Base-by-base conservation (phyloP, 1,139 yeast genomes). In the Candida frijolesensis region DNA sequence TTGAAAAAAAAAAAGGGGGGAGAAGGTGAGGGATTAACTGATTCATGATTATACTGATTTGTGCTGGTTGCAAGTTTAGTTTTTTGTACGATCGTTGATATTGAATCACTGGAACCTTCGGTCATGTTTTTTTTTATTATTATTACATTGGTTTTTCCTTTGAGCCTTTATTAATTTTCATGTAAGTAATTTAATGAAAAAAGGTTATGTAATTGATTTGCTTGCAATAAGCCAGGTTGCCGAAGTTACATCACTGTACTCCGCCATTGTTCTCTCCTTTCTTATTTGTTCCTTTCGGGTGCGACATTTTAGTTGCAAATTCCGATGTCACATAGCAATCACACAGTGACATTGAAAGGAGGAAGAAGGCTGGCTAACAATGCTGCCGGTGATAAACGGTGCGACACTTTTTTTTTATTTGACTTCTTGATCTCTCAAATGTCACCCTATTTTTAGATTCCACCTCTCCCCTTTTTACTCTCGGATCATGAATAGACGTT, bases 121-220 rank as follows among this genome's bases (percentile, higher is more conserved):
- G 42, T 38, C 42, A 38, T 22, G 16, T 19, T 38, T 38, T 19
- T 38, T 38, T n/a, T 38, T 14, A 8, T 38, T 38, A 9, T 37
- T 18, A 25, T 22, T 37, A 18, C 18, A 34, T 14, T 34, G n/a
- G 3, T 35, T 35, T 35, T 35, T 35, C 18, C 18, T 11, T 35
- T 10, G 9, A 12, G 2, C 12, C 18, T n/a, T 34, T 34, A 34
- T 34, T 34, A 34, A 34, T 34, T 32, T 11, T 38, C 27, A 38
- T 38, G 42, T 38, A 38, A 38, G 42, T 38, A 38, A 38, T 38
- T 38, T 38, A 38, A 14, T 12, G 30, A 38, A 38, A 38, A 38
- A 11, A 38, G 42, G 42, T 38, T 38, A 38, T 22, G 42, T 38
- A 38, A 38, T 38, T 38, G 22, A 14, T 38, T 25, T 38, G 42